Base-by-base conservation (phyloP, 768 basidiomycete species). In the Auricularia cornea region DNA sequence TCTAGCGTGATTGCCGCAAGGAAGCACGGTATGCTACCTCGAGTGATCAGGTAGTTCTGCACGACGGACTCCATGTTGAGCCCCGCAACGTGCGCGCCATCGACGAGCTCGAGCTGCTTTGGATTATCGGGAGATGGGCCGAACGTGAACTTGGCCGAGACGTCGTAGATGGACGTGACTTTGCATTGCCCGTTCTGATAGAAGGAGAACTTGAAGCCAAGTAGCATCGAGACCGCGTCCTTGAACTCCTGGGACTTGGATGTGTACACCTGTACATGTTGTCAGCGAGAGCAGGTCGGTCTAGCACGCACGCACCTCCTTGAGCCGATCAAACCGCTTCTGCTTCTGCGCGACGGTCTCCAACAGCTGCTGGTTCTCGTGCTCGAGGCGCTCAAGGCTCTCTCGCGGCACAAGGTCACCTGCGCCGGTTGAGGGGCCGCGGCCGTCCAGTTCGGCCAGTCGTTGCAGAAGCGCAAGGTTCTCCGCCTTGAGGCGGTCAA, bases 121-220 rank as follows among this genome's bases (percentile, higher is more conserved):
- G 23, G 14, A 30, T 57, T 26, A 11, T 57, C 54, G 12, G 30
- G 26, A 1, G 30, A 33, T 1, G 90, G 88, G 71, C 87, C 86
- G 72, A 99, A 92, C 32, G 94, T 89, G 71, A 97, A 95, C 59
- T 89, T 87, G 31, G 92, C 90, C 61, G 83, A 83, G 5, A 92
- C 83, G 66, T 97, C 94, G 75, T 89, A 98, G 68, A 92, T 82
- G n/a, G 89, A 90, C 3, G 94, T 95, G 65, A 97, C 86, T 26
- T 91, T 83, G 59, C 98, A 88, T 68, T 92, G 86, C 0, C 94
- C 95, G 60, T 92, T 93, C 18, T 89, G 90, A 70, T 91, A 91
- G 72, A 98, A 97, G 1, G 89, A 87, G 59, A 98, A 83, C 69
- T 96, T 93, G 71, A 94, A 87, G 5, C 95, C 96, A 0, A 98